Percentiles rank a stretch among this genome's conserved stretches.
phyloP scores from a whole-genome alignment of 148 eudicot species.

The Camellia granthamiana region DNA sequence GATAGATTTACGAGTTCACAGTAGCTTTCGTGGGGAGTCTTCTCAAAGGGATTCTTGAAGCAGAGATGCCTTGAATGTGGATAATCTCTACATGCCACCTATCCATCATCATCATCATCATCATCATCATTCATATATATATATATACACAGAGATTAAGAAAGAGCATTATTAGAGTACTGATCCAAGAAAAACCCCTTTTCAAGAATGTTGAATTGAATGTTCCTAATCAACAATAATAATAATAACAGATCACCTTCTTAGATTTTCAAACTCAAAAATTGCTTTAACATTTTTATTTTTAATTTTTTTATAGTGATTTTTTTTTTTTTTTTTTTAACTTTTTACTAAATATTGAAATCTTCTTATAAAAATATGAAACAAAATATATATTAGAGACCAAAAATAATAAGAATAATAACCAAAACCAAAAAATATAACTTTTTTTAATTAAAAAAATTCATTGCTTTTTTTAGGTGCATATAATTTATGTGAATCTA shows the following conservation, averaged over 20 bases:
- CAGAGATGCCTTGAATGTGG: slow-evolving; percentile 72
- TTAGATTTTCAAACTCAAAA: background rate
- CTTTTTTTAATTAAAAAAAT: too few relatives aligned
- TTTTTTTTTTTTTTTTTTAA: too few relatives aligned
- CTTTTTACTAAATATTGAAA: too few relatives aligned
- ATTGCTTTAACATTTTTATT: too few relatives aligned
- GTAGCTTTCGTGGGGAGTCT: slow-evolving; percentile 40
- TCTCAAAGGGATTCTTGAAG: slow-evolving; percentile 37
- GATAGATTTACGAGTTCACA: slow-evolving; percentile 50
- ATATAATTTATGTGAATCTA: too few relatives aligned
- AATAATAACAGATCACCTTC: too few relatives aligned
- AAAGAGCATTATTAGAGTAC: background rate
- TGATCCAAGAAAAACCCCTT: background rate
- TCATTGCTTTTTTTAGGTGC: too few relatives aligned
- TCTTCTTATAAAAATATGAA: too few relatives aligned
- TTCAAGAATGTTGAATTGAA: background rate
- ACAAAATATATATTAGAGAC: too few relatives aligned
- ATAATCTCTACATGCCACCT: slow-evolving; percentile 71
- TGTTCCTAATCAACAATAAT: background rate
- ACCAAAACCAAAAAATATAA: too few relatives aligned
- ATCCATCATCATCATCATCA: slow-evolving; percentile 3
- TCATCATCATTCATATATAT: background rate
- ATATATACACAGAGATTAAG: background rate
- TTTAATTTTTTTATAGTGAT: too few relatives aligned
- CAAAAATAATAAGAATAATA: too few relatives aligned